phyloP scores from a whole-genome alignment of 768 basidiomycete genomes.

The Tremella yokohamensis region DNA sequence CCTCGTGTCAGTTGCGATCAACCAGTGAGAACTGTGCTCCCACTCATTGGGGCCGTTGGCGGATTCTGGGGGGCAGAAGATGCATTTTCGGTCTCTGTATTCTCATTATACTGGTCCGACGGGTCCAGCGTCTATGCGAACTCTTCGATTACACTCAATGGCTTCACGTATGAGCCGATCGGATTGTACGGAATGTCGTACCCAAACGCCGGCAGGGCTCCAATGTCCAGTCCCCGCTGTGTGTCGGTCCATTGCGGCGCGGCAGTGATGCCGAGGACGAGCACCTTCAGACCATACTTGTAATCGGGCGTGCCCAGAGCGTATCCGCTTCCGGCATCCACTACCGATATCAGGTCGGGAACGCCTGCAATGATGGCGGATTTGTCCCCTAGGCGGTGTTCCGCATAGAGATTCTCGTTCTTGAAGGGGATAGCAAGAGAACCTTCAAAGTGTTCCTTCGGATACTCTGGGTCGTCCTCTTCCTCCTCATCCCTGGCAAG shows the following conservation, averaged over 20 bases:
- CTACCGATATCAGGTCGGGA: conserved; percentile 64
- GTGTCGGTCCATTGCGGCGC: conserved; percentile 60
- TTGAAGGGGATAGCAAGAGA: conserved; percentile 33
- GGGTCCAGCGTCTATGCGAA: no score
- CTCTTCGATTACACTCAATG: conserved; percentile 57
- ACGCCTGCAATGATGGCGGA: conserved; percentile 54
- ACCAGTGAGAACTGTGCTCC: no score
- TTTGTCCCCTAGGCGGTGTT: conserved; percentile 20
- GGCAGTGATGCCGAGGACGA: conserved; percentile 56
- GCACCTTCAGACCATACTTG: conserved; percentile 61
- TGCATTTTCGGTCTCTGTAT: no score
- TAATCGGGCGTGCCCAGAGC: conserved; percentile 66
- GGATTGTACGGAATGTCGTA: conserved; percentile 35
- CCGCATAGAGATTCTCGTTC: conserved; percentile 33
- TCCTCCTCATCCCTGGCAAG: conserved; percentile 25
- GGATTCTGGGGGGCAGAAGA: no score
- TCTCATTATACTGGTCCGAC: no score
- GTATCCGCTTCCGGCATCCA: conserved; percentile 63
- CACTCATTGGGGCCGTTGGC: no score
- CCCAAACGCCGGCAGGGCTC: conserved; percentile 61
- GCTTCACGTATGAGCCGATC: conserved; percentile 53
- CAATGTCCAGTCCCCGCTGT: conserved; percentile 56
- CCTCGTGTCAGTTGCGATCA: no score
- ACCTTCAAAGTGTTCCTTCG: neutral
- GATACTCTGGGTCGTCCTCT: conserved; percentile 8